Conservation (phyloP, 805 yeast genomes). For the Starmerella bombi region DNA sequence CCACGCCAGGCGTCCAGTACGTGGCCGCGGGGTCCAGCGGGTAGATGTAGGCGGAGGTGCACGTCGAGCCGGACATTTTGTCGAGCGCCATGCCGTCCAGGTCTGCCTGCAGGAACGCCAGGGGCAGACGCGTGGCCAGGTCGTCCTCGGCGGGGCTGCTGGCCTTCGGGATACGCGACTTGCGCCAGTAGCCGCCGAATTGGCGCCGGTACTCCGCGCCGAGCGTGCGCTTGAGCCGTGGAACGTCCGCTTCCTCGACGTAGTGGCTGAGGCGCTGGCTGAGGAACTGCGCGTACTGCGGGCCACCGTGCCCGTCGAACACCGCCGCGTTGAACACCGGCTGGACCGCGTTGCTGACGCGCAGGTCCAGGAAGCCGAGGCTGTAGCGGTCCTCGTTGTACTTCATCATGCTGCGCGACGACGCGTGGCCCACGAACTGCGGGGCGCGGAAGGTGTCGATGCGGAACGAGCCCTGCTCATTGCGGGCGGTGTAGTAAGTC, state of each 20-base stretch:
- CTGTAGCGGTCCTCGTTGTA: slow-evolving; percentile 73
- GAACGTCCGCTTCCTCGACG: slow-evolving; percentile 35
- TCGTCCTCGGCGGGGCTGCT: slow-evolving; percentile 42
- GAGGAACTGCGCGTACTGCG: slow-evolving; percentile 53
- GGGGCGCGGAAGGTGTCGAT: slow-evolving; percentile 55
- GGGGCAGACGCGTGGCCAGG: slow-evolving; percentile 44
- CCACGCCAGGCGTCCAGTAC: slow-evolving; percentile 53
- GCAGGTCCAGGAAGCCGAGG: slow-evolving; percentile 46
- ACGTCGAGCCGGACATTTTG: slow-evolving; percentile 47
- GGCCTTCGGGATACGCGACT: slow-evolving; percentile 22
- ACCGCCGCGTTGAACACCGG: slow-evolving; percentile 56
- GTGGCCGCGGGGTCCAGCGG: slow-evolving; percentile 28
- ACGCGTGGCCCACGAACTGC: slow-evolving; percentile 61
- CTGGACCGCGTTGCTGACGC: slow-evolving; percentile 22
- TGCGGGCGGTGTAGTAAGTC: slow-evolving; percentile 12
- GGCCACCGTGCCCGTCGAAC: slow-evolving; percentile 94
- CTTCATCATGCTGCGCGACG: slow-evolving; percentile 61
- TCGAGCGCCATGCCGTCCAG: slow-evolving; percentile 34
- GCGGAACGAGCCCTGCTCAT: slow-evolving; percentile 27
- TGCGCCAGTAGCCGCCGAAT: slow-evolving; percentile 76
- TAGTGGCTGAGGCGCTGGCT: slow-evolving; percentile 38
- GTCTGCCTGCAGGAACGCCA: slow-evolving; percentile 56
- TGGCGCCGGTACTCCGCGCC: slow-evolving; percentile 41
- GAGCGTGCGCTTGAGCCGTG: slow-evolving; percentile 32
- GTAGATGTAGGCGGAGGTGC: slow-evolving; percentile 51